A percentile compares a stretch with the other conserved stretches of the same genome.
Evolutionary conservation across 306 rosid species (phyloP).

Genomic region (Heteromeles arbutifolia): DNA sequence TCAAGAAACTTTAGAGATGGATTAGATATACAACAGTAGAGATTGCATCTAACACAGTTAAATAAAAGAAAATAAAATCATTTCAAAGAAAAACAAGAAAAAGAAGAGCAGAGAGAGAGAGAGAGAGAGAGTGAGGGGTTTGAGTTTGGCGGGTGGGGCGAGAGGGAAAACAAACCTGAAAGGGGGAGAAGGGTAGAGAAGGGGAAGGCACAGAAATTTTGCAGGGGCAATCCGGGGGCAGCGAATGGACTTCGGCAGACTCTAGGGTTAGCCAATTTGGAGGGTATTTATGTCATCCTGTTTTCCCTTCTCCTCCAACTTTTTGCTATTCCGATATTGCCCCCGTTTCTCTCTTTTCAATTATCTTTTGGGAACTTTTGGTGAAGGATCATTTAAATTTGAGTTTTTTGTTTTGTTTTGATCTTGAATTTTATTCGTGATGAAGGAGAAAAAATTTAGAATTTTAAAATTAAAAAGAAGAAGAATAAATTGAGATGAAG

Average conservation of each 20-base stretch:
- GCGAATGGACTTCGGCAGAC: constrained; percentile 2
- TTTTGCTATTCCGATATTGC: constrained; percentile 1
- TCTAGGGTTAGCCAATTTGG: constrained; percentile 23
- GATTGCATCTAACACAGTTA: background rate
- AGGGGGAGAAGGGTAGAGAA: constrained; percentile 23
- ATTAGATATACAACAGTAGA: background rate
- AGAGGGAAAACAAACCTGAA: constrained; percentile 40
- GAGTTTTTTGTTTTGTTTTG: too few species aligned
- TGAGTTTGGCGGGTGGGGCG: constrained; percentile 20
- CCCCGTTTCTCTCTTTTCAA: background rate
- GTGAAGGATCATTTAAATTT: too few species aligned
- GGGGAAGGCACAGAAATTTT: constrained; percentile 20
- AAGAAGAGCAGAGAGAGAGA: background rate
- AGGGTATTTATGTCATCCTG: constrained; percentile 30
- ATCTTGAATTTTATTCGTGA: too few species aligned
- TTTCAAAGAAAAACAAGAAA: background rate
- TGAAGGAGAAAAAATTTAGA: too few species aligned
- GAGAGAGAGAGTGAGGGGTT: background rate
- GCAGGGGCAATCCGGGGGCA: constrained; percentile 19
- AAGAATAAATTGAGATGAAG: too few species aligned
- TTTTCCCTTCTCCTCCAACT: background rate
- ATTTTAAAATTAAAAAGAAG: too few species aligned
- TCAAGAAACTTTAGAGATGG: background rate
- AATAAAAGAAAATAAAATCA: background rate
- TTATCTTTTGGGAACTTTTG: background rate